These are phyloP conservation scores for Aspergillus ellipticus DNA, from an alignment of 495 filamentous ascomycete genomes.

Conservation along the genomic window DNA sequence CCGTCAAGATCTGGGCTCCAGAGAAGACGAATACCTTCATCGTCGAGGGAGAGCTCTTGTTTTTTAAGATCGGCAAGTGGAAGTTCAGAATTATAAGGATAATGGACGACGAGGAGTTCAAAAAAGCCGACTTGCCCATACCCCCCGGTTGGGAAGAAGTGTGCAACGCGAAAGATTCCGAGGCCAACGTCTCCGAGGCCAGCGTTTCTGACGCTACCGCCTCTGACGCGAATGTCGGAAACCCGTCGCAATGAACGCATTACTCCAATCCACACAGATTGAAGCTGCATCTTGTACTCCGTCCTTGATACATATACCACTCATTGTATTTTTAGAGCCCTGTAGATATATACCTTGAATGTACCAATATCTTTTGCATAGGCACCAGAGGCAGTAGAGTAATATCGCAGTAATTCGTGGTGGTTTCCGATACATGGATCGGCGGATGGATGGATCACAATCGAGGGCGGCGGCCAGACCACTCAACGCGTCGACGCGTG, in stretches of 20 bases:
- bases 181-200: no score
- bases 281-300: neutral
- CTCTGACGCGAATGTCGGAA: no score
- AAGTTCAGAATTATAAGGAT: slow-evolving; percentile 71
- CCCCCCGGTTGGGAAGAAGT: slow-evolving; percentile 41
- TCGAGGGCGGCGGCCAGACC: slow-evolving; percentile 14
- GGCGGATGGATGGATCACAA: no score
- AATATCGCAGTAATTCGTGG: no score
- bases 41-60: slow-evolving; percentile 57
- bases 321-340: slow-evolving; percentile 4
- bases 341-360: slow-evolving; percentile 2
- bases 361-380: neutral
- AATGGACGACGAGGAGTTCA: slow-evolving; percentile 67
- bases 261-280: neutral
- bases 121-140: slow-evolving; percentile 35
- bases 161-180: no score
- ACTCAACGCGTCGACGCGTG: slow-evolving; percentile 46
- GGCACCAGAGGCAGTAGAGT: no score
- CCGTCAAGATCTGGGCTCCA: slow-evolving; percentile 54
- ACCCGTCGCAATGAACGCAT: slow-evolving; percentile 5
- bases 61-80: slow-evolving; percentile 76
- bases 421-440: no score
- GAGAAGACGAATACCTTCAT: slow-evolving; percentile 59
- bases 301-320: neutral
- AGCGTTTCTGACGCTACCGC: no score